Evolutionary conservation across 345 rosid species (phyloP), one percentile per base, ranked within the genome.

Genomic region (Noccaea bulbosa): DNA sequence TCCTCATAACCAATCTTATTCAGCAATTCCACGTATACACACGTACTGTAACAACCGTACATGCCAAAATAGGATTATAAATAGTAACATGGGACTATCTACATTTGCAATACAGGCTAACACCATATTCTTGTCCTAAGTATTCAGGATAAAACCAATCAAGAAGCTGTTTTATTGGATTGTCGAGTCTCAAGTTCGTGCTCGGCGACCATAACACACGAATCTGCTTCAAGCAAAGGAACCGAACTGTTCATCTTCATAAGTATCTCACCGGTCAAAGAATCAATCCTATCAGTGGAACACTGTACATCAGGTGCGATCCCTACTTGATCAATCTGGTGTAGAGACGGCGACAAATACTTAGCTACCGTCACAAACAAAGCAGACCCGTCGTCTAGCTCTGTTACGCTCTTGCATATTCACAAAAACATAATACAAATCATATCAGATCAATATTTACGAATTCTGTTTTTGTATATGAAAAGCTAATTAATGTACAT

Each of bases 201-300:
- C 74, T 92, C 94, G 1, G 98, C 98, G 3, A 92, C 96, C 94
- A 92, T 69, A 72, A 92, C 77, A 67, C 98, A 92, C 7, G 91
- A 85, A 77, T 92, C 98, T 12, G 91, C 86, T 81, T 92, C 94
- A 46, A 92, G 84, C n/a, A 90, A 82, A 3, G 88, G 77, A 49
- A 62, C 69, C 0, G 84, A 77, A 78, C 81, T 83, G 69, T 77
- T 58, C 66, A 55, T 71, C 75, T 79, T 86, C 69, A 68, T 46
- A 54, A 80, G 22, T 3, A 76, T 67, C 52, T 86, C 86, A 72
- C 67, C 83, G 3, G 91, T 65, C 72, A 73, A 76, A 48, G 84
- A 79, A 68, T 76, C 84, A 5, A 92, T 81, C 85, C 70, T 84
- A 69, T 84, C 90, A 3, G 94, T 71, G 49, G 94, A 86, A 85